Conservation (phyloP, 257 asterid genomes). For the Petunia axillaris region DNA sequence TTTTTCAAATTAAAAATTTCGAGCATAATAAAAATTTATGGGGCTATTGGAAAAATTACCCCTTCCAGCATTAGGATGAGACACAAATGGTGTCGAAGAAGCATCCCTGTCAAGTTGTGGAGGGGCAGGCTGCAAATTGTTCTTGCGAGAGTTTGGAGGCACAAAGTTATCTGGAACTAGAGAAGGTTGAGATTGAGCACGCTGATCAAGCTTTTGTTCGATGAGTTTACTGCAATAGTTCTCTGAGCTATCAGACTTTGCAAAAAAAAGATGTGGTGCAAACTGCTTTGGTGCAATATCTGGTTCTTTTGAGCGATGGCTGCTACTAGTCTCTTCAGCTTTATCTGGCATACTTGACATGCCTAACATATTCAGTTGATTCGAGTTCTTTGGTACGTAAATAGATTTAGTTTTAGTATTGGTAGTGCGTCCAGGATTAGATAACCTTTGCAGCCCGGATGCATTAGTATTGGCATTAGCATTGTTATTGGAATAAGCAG, state of each 20-base stretch:
- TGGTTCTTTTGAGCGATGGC: constrained; percentile 29
- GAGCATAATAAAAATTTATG: constrained; percentile 2
- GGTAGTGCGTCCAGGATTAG: constrained; percentile 15
- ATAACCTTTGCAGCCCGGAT: constrained; percentile 29
- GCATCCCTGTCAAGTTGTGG: neutral
- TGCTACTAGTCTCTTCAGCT: constrained; percentile 27
- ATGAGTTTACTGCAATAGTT: constrained; percentile 27
- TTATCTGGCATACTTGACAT: constrained; percentile 32
- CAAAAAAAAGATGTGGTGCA: constrained; percentile 47
- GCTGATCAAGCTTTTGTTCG: constrained; percentile 29
- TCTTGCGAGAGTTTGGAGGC: neutral
- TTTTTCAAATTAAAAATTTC: neutral
- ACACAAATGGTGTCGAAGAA: constrained; percentile 22
- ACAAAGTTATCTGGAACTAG: neutral
- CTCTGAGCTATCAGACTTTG: constrained; percentile 23
- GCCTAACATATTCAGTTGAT: constrained; percentile 30
- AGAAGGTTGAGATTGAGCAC: constrained; percentile 7
- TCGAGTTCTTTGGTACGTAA: constrained; percentile 23
- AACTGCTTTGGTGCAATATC: constrained; percentile 34
- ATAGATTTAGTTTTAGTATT: constrained; percentile 25
- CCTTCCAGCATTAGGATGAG: constrained; percentile 26
- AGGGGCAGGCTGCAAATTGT: neutral
- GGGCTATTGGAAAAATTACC: constrained; percentile 14
- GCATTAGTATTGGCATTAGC: neutral
- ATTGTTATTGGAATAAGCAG: neutral